These are phyloP conservation scores for Baeospora myosura DNA, from an alignment of 1,284 basidiomycete genomes.

Conservation along the genomic window DNA sequence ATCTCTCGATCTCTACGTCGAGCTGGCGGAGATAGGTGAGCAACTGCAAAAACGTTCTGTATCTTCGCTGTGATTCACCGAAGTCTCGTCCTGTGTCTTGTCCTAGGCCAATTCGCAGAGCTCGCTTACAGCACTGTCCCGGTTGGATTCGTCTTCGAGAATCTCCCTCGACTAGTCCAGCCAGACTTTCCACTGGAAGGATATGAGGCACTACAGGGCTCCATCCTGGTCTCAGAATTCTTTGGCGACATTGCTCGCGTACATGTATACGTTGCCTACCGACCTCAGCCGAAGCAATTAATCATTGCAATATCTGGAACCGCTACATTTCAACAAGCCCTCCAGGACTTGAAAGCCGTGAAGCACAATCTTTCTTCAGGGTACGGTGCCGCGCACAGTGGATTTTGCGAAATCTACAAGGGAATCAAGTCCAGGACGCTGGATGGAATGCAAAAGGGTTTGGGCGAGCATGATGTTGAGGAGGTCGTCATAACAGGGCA, in stretches of 20 bases:
- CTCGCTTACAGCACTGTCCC: conserved; percentile 34
- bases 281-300: conserved; percentile 33
- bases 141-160: conserved; percentile 32
- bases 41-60: neutral
- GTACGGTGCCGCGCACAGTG: conserved; percentile 36
- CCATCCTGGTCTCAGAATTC: conserved; percentile 29
- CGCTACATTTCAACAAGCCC: conserved; percentile 29
- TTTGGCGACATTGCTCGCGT: conserved; percentile 32
- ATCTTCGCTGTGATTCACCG: neutral
- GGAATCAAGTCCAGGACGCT: conserved; percentile 28
- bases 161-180: conserved; percentile 29
- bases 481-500: conserved; percentile 45
- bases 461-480: conserved; percentile 22
- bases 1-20: conserved; percentile 23
- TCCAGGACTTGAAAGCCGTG: conserved; percentile 32
- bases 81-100: neutral
- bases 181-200: conserved; percentile 41
- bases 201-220: conserved; percentile 31
- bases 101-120: conserved; percentile 44
- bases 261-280: conserved; percentile 36
- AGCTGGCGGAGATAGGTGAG: conserved; percentile 37
- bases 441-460: conserved; percentile 23
- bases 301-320: conserved; percentile 44
- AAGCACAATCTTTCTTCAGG: conserved; percentile 30
- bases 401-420: conserved; percentile 45